Evolutionary conservation across 495 filamentous ascomycete genomes (phyloP).

Genomic region (Aspergillus taichungensis): DNA sequence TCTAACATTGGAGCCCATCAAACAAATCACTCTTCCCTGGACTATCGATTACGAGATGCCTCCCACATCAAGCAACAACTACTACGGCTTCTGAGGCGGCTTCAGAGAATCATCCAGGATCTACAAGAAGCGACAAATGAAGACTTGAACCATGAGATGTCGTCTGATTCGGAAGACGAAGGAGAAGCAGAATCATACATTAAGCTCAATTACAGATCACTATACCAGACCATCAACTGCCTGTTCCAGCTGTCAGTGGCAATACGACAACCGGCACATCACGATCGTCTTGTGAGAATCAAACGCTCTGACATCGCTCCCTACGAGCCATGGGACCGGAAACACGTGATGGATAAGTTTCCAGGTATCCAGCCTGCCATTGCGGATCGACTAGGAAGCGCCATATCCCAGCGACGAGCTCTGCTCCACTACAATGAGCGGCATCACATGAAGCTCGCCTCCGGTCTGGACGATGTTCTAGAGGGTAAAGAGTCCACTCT

Average conservation of each 20-base stretch:
- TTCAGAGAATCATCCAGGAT: no score
- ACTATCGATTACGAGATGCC: conserved; percentile 37
- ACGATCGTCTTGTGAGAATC: conserved; percentile 10
- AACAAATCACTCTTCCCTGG: conserved; percentile 31
- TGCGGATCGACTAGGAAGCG: conserved; percentile 6
- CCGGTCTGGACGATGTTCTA: neutral
- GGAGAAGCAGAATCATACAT: no score
- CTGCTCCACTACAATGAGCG: conserved; percentile 11
- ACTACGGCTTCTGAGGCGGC: conserved; percentile 20
- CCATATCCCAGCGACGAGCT: conserved; percentile 9
- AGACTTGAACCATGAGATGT: no score
- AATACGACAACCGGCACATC: conserved; percentile 15
- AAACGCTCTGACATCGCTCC: neutral
- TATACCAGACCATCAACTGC: no score
- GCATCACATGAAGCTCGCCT: conserved; percentile 9
- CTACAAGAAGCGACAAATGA: no score
- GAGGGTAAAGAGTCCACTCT: neutral
- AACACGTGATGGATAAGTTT: conserved; percentile 12
- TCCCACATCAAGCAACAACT: conserved; percentile 31
- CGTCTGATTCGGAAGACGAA: no score
- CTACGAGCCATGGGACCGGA: conserved; percentile 4
- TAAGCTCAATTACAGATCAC: no score
- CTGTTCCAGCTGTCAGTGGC: conserved; percentile 20
- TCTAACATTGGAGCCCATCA: conserved; percentile 38
- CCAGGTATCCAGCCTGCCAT: neutral